phyloP scores from a whole-genome alignment of 2,329 filamentous ascomycete species.

The Colletotrichum horii region DNA sequence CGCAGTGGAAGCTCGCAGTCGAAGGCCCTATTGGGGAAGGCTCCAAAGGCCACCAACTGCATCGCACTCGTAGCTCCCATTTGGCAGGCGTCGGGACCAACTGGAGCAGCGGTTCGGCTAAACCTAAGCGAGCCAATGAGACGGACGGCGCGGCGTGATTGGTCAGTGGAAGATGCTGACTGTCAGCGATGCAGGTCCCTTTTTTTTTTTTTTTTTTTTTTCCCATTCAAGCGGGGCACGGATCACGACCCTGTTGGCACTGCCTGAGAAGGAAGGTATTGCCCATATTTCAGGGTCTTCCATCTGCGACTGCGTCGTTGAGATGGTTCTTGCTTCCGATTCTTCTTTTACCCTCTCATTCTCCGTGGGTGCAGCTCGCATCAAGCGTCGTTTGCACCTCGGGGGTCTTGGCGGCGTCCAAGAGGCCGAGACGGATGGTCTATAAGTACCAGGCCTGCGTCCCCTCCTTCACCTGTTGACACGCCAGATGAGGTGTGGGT shows the following conservation, averaged over 20 bases:
- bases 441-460: background rate
- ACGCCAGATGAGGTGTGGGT: conserved; percentile 12
- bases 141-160: background rate
- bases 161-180: background rate
- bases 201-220: background rate
- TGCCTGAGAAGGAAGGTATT: background rate
- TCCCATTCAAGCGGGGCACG: background rate
- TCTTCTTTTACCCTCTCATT: background rate
- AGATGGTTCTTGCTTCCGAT: background rate
- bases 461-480: background rate
- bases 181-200: background rate
- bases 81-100: background rate
- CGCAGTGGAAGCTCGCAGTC: background rate
- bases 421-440: background rate
- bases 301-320: background rate
- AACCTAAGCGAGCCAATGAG: conserved; percentile 12
- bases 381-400: background rate
- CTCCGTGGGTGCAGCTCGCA: background rate
- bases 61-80: background rate
- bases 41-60: background rate
- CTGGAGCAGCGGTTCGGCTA: background rate
- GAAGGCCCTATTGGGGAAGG: background rate
- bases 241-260: background rate
- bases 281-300: background rate
- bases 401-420: background rate